These are phyloP conservation scores for Talaromyces sp. DNA, from an alignment of 2,329 filamentous ascomycete genomes.

Conservation along the genomic window DNA sequence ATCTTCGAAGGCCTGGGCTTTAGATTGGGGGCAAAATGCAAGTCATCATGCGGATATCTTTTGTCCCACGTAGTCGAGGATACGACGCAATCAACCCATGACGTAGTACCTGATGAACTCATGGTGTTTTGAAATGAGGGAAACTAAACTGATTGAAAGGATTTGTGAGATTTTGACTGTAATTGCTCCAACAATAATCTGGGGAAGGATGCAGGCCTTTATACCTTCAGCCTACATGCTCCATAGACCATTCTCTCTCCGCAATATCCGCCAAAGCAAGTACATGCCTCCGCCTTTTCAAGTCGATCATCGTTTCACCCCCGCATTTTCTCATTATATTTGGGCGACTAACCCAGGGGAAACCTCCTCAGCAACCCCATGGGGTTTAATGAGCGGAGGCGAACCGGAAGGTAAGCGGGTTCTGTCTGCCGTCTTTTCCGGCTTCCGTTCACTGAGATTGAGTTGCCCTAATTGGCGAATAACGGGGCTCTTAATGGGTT, in stretches of 20 bases:
- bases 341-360: not conserved
- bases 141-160: not conserved
- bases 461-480: too few species aligned
- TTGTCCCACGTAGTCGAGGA: not conserved
- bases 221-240: not conserved
- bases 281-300: not conserved
- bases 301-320: not conserved
- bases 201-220: not conserved
- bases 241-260: not conserved
- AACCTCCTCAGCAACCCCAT: not conserved
- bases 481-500: too few species aligned
- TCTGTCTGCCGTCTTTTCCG: too few species aligned
- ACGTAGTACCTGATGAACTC: not conserved
- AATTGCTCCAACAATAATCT: not conserved
- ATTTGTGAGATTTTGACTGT: too few species aligned
- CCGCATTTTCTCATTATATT: not conserved
- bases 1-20: conserved; percentile 33
- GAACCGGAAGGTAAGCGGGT: not conserved
- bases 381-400: not conserved
- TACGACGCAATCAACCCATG: not conserved
- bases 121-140: not conserved
- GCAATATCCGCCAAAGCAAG: not conserved
- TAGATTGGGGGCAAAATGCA: conserved; percentile 24
- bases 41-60: not conserved
- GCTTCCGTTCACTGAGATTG: too few species aligned